A percentile compares a stretch with the other conserved stretches of the same genome.
These are phyloP conservation scores for Coprinellus micaceus DNA, from an alignment of 768 basidiomycete genomes.

Conservation along the genomic window DNA sequence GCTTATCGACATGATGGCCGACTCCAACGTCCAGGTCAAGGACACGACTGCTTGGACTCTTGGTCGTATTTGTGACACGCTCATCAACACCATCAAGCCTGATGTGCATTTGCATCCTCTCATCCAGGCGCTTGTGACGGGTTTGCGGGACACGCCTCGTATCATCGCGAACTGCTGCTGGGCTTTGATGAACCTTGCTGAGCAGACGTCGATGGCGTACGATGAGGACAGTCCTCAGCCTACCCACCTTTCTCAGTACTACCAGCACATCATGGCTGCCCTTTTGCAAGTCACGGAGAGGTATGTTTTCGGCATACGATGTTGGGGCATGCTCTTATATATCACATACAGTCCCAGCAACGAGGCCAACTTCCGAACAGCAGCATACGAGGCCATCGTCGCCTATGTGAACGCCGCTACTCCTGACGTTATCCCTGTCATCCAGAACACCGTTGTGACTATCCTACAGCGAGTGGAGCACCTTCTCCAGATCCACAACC, in stretches of 20 bases:
- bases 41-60: slow-evolving; percentile 98
- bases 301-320: slow-evolving; percentile 37
- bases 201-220: slow-evolving; percentile 73
- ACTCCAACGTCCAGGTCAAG: slow-evolving; percentile 80
- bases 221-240: slow-evolving; percentile 52
- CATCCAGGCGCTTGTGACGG: slow-evolving; percentile 76
- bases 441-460: slow-evolving; percentile 77
- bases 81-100: slow-evolving; percentile 82
- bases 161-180: slow-evolving; percentile 95
- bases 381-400: slow-evolving; percentile 94
- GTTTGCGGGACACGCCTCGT: slow-evolving; percentile 75
- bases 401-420: slow-evolving; percentile 81
- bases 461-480: slow-evolving; percentile 91
- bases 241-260: slow-evolving; percentile 82
- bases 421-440: slow-evolving; percentile 71
- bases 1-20: slow-evolving; percentile 93
- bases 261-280: slow-evolving; percentile 80
- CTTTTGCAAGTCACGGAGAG: slow-evolving; percentile 85
- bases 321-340: slow-evolving; percentile 11
- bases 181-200: slow-evolving; percentile 92
- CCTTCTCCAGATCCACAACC: slow-evolving; percentile 81
- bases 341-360: slow-evolving; percentile 57
- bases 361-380: slow-evolving; percentile 89
- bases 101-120: slow-evolving; percentile 84
- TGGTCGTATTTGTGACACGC: slow-evolving; percentile 88